Conservation (phyloP, 495 filamentous ascomycete genomes). For the Podospora fimiseda region DNA sequence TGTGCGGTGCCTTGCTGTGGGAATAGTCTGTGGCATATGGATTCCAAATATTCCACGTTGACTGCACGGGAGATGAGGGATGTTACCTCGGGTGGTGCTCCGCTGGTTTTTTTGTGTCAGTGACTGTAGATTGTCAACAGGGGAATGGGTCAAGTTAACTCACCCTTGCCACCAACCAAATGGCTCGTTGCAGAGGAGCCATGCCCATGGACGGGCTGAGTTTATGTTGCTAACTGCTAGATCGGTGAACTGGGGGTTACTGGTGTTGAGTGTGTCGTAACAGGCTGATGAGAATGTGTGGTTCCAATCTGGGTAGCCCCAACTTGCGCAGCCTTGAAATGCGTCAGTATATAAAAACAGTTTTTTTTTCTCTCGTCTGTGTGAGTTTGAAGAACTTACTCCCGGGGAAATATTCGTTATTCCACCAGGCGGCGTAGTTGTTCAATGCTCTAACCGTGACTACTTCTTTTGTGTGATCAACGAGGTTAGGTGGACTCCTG, state of each 20-base stretch:
- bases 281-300: conserved; percentile 42
- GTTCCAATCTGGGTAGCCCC: neutral
- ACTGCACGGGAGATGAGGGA: conserved; percentile 52
- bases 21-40: conserved; percentile 55
- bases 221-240: conserved; percentile 41
- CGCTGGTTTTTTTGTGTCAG: conserved; percentile 21
- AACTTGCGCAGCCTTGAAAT: neutral
- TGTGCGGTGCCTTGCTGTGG: conserved; percentile 44
- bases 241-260: conserved; percentile 50
- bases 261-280: conserved; percentile 51
- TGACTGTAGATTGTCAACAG: neutral
- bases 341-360: no score
- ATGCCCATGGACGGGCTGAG: conserved; percentile 53
- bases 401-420: no score
- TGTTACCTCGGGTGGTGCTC: conserved; percentile 37
- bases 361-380: no score
- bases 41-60: conserved; percentile 48
- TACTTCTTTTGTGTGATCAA: no score
- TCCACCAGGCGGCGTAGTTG: no score
- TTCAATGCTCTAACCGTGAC: no score
- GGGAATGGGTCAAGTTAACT: conserved; percentile 1
- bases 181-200: conserved; percentile 60
- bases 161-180: conserved; percentile 55
- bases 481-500: neutral
- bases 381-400: no score